Evolutionary conservation across 2,329 filamentous ascomycete genomes (phyloP), one percentile per base, ranked within the genome.

Genomic region (Plenodomus tracheiphilus): DNA sequence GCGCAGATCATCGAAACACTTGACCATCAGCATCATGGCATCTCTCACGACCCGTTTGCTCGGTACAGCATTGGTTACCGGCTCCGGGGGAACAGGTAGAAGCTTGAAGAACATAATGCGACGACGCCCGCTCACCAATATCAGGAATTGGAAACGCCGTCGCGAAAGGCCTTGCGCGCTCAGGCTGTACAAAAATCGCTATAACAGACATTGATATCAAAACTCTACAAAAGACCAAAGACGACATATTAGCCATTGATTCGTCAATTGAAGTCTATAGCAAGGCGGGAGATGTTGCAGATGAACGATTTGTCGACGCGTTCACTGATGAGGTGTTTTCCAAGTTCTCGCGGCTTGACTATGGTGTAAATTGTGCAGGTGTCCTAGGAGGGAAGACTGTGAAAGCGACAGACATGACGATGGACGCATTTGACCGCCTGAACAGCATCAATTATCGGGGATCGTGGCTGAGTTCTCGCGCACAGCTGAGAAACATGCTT

Each of bases 381-480:
- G 74, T 84, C 3, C 59, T 80, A 3, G 76, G 77, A 4, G 64
- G 69, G 4, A 64, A 71, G 7, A 64, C 69, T 1, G 57, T 71
- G 9, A 68, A 74, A 30, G 70, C 74, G 17, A 77, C 77, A 0
- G 80, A 84, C 41, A 80, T 75, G n/a, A 61, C 73, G 0, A 63
- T 74, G 1, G 72, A 74, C 1, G 72, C 71, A 9, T 85, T 84
- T 39, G 81, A 85, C 47, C 70, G 70, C 7, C 73, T 85, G 39
- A 83, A 78, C 32, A 74, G 70, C 35, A 74, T 84, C 59, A 85
- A 85, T 54, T 83, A 83, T 55, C 75, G 75, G 15, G 83, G 82
- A 2, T 76, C 83, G 1, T 84, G 80, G 76, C 69, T 82, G 9
- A 84, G 81, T 53, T 79, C 82, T 35, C 54, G 62, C 42, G 81